Conservation (phyloP, 768 basidiomycete species). For the Naganishia kalamii region DNA sequence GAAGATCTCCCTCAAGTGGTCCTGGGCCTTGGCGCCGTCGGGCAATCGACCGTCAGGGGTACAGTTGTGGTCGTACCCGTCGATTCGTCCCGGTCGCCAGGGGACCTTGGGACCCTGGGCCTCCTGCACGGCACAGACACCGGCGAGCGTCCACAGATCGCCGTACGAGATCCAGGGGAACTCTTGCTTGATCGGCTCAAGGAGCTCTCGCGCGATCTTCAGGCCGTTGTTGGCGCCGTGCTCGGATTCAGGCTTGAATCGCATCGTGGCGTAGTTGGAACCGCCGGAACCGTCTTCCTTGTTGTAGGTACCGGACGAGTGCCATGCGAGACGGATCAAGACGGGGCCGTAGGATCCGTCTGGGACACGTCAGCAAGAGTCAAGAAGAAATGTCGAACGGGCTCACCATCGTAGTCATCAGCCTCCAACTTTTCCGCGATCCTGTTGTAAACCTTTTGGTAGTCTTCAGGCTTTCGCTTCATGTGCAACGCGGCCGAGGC, state of each 20-base stretch:
- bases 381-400: neutral
- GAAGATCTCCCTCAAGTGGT: slow-evolving; percentile 83
- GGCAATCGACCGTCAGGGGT: slow-evolving; percentile 49
- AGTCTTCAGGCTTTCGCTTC: slow-evolving; percentile 72
- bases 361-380: slow-evolving; percentile 7
- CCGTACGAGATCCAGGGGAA: slow-evolving; percentile 93
- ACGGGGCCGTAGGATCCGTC: slow-evolving; percentile 60
- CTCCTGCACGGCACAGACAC: slow-evolving; percentile 83
- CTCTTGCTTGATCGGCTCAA: slow-evolving; percentile 81
- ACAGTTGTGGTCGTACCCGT: slow-evolving; percentile 63
- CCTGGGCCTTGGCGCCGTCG: slow-evolving; percentile 72
- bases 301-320: slow-evolving; percentile 87
- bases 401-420: slow-evolving; percentile 77
- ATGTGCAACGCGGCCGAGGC: slow-evolving; percentile 51
- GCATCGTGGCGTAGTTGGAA: slow-evolving; percentile 94
- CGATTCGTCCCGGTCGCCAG: slow-evolving; percentile 89
- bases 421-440: slow-evolving; percentile 68
- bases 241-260: slow-evolving; percentile 78
- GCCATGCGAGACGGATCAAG: slow-evolving; percentile 86
- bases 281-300: slow-evolving; percentile 52
- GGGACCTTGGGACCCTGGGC: slow-evolving; percentile 86
- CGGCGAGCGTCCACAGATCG: slow-evolving; percentile 92
- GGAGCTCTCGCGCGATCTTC: slow-evolving; percentile 67
- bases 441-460: slow-evolving; percentile 91
- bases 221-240: slow-evolving; percentile 53